phyloP scores from a whole-genome alignment of 768 basidiomycete genomes.

The Pisolithus albus region DNA sequence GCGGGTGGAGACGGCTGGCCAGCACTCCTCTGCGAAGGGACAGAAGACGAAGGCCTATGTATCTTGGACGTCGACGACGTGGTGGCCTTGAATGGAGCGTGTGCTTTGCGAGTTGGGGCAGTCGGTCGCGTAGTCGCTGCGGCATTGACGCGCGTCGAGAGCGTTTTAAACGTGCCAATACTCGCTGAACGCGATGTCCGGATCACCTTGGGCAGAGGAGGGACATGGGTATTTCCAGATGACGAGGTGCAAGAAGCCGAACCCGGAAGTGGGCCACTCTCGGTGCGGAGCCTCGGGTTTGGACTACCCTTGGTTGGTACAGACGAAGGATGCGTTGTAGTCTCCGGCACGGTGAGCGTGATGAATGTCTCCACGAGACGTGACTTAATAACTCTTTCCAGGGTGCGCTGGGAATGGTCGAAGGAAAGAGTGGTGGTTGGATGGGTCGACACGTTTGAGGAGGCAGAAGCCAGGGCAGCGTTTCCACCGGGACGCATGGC shows the following conservation, averaged over 20 bases:
- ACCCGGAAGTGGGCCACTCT: constrained; percentile 18
- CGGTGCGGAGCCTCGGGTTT: constrained; percentile 18
- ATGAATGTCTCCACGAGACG: constrained; percentile 77
- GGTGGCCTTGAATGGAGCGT: constrained; percentile 10
- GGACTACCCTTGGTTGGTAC: constrained; percentile 23
- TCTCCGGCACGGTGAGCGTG: constrained; percentile 40
- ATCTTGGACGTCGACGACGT: constrained; percentile 14
- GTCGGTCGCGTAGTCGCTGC: constrained; percentile 9
- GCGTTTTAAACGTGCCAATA: constrained; percentile 13
- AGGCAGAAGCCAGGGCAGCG: constrained; percentile 5
- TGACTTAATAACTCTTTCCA: constrained; percentile 67
- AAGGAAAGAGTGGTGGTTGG: constrained; percentile 33
- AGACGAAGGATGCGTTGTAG: constrained; percentile 14
- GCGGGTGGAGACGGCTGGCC: constrained; percentile 19
- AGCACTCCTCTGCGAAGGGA: constrained; percentile 18
- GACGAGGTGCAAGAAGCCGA: background rate
- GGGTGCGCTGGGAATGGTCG: constrained; percentile 58
- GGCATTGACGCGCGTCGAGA: constrained; percentile 4
- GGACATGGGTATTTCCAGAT: constrained; percentile 1
- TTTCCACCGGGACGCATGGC: constrained; percentile 36
- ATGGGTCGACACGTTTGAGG: constrained; percentile 11
- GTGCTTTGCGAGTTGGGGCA: constrained; percentile 12
- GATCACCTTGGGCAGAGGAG: constrained; percentile 10
- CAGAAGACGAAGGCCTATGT: constrained; percentile 20
- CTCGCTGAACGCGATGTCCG: constrained; percentile 11